Base-by-base conservation (phyloP, 176 grass and related monocot species). In the Carex myosuroides region DNA sequence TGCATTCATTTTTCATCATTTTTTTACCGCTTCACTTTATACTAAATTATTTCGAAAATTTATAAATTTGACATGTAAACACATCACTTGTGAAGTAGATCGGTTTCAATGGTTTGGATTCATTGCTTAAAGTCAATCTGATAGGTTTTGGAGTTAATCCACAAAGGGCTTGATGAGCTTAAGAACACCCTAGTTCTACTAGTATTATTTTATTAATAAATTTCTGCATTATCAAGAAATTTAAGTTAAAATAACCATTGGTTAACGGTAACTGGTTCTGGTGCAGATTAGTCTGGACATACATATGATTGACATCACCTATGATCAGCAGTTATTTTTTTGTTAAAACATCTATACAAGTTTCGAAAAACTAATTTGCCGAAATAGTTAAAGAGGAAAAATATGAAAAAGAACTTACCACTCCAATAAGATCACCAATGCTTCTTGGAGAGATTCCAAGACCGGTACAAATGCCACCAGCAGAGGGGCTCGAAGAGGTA, bases 401-500 rank as follows among this genome's bases (percentile, higher is more conserved):
- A 3, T 81, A 57, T 41, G 12, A 63, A 71, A 77, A 67, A 35
- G 4, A 39, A 79, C 84, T 64, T 69, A 98, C 96, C 88, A 98
- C 96, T 84, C 96, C 96, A 60, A 98, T 95, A 83, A 95, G 70
- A 85, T 95, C 96, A 46, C 88, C 96, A 5, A 98, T 55, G 52
- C 21, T 90, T 86, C 88, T 98, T 41, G 96, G 96, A 67, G 96
- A 79, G 81, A 98, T 93, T 33, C 96, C 92, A 46, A 98, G 91
- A 14, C 96, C 96, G 2, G 91, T 95, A 63, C 92, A 98, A 61
- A 98, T 93, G 46, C 95, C 96, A 72, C 96, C 92, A 59, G 93
- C 93, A 20, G 96, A 95, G 56, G 96, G 96, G 84, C 85, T 98
- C 41, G 93, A 98, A 12, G 96, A 98, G n/a, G 96, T 98, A 48